These are phyloP conservation scores for Penicillium malachiteum DNA, from an alignment of 495 filamentous ascomycete genomes.

Conservation along the genomic window DNA sequence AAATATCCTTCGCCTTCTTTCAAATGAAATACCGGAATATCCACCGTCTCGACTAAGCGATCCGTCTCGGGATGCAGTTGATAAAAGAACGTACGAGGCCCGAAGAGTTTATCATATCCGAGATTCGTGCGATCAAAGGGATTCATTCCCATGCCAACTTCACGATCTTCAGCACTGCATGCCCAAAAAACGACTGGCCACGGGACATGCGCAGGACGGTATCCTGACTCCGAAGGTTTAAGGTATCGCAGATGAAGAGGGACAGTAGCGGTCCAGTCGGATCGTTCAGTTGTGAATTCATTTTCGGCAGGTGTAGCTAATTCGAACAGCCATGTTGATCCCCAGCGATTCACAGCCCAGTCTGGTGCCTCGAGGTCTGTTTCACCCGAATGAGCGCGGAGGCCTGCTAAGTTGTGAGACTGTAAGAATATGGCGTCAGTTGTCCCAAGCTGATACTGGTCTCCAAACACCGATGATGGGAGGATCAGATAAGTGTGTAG, in stretches of 20 bases:
- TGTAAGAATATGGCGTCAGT: constrained; percentile 66
- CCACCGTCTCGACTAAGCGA: constrained; percentile 56
- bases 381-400: constrained; percentile 70
- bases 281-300: constrained; percentile 1
- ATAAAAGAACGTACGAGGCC: constrained; percentile 78
- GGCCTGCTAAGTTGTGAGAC: constrained; percentile 68
- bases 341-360: constrained; percentile 77
- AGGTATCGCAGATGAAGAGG: constrained; percentile 89
- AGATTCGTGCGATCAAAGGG: constrained; percentile 84
- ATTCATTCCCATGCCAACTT: constrained; percentile 68
- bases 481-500: constrained; percentile 84
- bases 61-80: constrained; percentile 64
- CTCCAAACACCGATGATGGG: constrained; percentile 78
- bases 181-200: constrained; percentile 93
- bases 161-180: constrained; percentile 70
- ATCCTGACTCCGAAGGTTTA: constrained; percentile 52
- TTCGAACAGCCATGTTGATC: constrained; percentile 74
- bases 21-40: constrained; percentile 69
- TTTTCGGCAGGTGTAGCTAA: constrained; percentile 51
- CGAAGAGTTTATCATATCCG: constrained; percentile 86
- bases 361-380: constrained; percentile 92
- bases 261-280: constrained; percentile 69
- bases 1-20: constrained; percentile 43
- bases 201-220: constrained; percentile 51
- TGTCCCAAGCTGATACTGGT: constrained; percentile 76